Base-by-base conservation (phyloP, 805 yeast genomes). In the Lipomyces lipofer region DNA sequence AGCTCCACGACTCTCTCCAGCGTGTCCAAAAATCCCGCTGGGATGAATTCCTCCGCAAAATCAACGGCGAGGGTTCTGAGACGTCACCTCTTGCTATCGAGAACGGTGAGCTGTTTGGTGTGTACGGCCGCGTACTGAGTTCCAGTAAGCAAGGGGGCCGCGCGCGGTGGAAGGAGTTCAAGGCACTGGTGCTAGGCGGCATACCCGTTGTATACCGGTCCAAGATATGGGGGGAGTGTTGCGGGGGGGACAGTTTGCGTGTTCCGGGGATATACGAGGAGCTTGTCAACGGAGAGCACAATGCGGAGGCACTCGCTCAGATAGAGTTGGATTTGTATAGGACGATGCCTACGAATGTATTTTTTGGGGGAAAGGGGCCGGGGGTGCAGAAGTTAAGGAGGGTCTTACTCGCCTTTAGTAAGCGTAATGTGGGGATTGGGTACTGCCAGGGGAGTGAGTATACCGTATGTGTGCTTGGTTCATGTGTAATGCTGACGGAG, bases 331-430 rank as follows among this genome's bases (percentile, higher is more conserved):
- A 81, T 58, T 64, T 81, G 28, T 78, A 76, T 59, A 69, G 85
- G 32, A 81, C 85, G 0, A 73, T 81, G 71, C 82, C 84, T 1
- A 70, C 74, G 38, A 81, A 81, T 56, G 74, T 75, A 3, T 79
- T 75, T 64, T 81, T 81, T 69, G 75, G 76, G 15, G 67, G 73
- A 6, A 76, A 79, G 9, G 84, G 85, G 0, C 82, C 84, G 0
- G 82, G 81, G n/a, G 74, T 75, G 35, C 68, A 66, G 35, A 77
- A 75, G 51, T 64, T 81, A 28, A 69, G 77, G 39, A 68, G 78
- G 13, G 74, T 81, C 4, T 66, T 81, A 46, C 73, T 75, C 35
- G 83, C 84, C 0, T 80, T 76, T 59, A 74, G 76, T 17, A 70
- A 74, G 5, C 73, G 78, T 55, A 73, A 74, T 54, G 77, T 79